Conservation (phyloP, 352 stramenopile genomes). For the Blastocystis sp. region DNA sequence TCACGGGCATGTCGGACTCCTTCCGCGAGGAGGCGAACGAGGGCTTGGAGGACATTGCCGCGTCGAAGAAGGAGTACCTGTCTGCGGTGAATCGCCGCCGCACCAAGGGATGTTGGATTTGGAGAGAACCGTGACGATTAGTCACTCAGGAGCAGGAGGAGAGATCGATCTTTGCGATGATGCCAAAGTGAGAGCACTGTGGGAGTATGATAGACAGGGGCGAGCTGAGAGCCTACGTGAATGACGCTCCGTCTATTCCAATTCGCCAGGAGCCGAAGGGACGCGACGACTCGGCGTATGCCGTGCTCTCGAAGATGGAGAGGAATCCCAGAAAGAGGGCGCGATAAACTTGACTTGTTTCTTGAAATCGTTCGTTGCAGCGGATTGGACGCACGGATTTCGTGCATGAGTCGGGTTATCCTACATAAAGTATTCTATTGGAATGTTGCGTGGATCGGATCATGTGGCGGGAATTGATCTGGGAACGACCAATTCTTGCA, state of each 20-base stretch:
- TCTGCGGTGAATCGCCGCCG: constrained; percentile 6
- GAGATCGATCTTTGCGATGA: constrained; percentile 45
- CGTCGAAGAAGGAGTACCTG: constrained; percentile 32
- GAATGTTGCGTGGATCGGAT: constrained; percentile 74
- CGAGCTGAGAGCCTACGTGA: constrained; percentile 31
- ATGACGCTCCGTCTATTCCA: constrained; percentile 50
- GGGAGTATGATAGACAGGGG: not conserved
- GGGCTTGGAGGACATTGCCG: constrained; percentile 39
- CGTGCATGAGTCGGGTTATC: too few species aligned
- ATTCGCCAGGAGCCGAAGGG: constrained; percentile 28
- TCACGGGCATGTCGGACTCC: constrained; percentile 10
- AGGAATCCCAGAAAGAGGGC: constrained; percentile 21
- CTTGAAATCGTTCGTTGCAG: not conserved
- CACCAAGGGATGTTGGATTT: constrained; percentile 12
- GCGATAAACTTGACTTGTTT: constrained; percentile 28
- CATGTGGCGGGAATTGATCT: constrained; percentile 92
- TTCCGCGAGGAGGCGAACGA: constrained; percentile 56
- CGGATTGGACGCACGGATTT: not conserved
- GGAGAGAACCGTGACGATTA: not conserved
- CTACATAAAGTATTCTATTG: not conserved
- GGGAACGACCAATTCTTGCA: constrained; percentile 92
- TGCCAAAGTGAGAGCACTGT: constrained; percentile 23
- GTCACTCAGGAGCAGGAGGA: constrained; percentile 61
- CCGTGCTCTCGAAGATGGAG: constrained; percentile 15
- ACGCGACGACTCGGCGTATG: constrained; percentile 19